Base-by-base conservation (phyloP, 495 filamentous ascomycete species). In the Halenospora varia region DNA sequence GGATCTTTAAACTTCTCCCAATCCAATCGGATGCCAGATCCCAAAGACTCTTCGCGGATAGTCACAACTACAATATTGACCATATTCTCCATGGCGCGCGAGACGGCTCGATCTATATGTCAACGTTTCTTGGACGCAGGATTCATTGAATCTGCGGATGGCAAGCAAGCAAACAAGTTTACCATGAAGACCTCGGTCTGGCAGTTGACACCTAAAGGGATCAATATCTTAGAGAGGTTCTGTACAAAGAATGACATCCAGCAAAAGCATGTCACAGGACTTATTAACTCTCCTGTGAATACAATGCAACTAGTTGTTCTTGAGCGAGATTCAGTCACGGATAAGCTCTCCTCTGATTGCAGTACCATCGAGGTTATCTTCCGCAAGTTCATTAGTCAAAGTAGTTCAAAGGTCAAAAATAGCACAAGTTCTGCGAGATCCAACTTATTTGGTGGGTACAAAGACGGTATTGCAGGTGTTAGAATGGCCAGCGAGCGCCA, bases 31-130 rank as follows among this genome's bases (percentile, higher is more conserved):
- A 97, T 97, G 95, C 94, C 94, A 0, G 94, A 97, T 68, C 94
- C 94, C 22, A 96, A 97, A 72, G 94, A 98, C 66, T 90, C 94
- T 0, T 89, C 89, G 8, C 83, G 94, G 47, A 97, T 97, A 49
- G 94, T 98, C n/a, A 98, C 94, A 1, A 98, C 94, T 0, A 98
- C 94, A 15, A 98, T 94, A 0, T 97, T 95, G 2, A 98, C 94
- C 2, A 98, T 95, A 3, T 98, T 98, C 73, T 97, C 94, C 35
- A 98, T 98, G 94, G 95, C 94, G 20, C 96, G 93, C 75, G 94
- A 97, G 71, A 98, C 97, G 94, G 94, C 94, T 40, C 82, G 92
- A 54, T 96, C 92, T 1, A 91, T 97, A 44, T 98, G 94, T 69
- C 89, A 94, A 68, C 82, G 92, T n/a, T 97, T 97, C 66, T 82